These are phyloP conservation scores for Isochrysis galbana DNA, from an alignment of 78 protist species.

Conservation along the genomic window DNA sequence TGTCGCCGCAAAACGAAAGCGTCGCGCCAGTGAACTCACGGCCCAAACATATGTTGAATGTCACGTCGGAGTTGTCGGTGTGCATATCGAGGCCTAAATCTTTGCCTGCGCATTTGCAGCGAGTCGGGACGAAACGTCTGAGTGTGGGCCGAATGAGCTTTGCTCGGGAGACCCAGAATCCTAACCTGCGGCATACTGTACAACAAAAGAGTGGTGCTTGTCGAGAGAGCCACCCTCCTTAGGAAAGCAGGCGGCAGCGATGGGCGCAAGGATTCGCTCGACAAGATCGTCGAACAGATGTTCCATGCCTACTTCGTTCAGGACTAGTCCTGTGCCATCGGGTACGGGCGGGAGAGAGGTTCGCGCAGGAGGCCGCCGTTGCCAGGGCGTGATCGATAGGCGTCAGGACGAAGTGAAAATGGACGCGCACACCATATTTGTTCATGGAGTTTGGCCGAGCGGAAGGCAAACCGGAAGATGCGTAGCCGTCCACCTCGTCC, in stretches of 20 bases:
- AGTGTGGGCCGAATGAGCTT: neutral
- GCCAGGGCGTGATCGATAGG: neutral
- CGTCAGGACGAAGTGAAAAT: constrained; percentile 64
- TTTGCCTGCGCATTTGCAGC: constrained; percentile 57
- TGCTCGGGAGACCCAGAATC: neutral
- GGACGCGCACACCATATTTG: constrained; percentile 31
- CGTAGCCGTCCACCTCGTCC: too few relatives aligned
- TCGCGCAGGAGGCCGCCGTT: neutral
- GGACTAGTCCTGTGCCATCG: neutral
- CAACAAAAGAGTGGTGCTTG: constrained; percentile 56
- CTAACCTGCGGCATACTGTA: neutral
- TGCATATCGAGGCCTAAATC: constrained; percentile 70
- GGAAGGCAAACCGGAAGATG: neutral
- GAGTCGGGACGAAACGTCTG: neutral
- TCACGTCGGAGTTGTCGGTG: constrained; percentile 71
- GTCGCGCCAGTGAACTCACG: constrained; percentile 62
- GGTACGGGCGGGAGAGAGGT: neutral
- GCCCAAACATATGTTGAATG: constrained; percentile 73
- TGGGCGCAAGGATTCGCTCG: neutral
- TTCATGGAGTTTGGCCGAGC: constrained; percentile 5
- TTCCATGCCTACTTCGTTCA: too few relatives aligned
- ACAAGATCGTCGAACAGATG: neutral
- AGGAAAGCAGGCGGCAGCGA: neutral
- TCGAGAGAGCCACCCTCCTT: neutral
- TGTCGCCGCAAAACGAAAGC: constrained; percentile 58